Conservation (phyloP, 2,329 filamentous ascomycete genomes). For the Fusarium buharicum region DNA sequence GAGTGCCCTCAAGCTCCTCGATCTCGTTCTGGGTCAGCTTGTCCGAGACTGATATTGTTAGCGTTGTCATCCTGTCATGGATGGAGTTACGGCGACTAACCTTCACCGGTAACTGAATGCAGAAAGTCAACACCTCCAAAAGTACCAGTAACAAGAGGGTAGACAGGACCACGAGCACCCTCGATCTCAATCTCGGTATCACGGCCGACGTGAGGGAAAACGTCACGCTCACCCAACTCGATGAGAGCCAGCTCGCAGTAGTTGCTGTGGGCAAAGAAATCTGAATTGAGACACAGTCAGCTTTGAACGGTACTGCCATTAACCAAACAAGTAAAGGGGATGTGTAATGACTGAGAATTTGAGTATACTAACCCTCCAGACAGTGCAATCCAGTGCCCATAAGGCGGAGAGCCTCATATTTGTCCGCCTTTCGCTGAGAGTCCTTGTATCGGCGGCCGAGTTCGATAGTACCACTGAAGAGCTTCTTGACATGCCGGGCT, state of each 20-base stretch:
- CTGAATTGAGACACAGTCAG: slow-evolving; percentile 52
- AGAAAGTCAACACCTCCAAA: slow-evolving; percentile 96
- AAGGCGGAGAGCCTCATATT: slow-evolving; percentile 86
- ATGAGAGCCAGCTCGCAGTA: slow-evolving; percentile 89
- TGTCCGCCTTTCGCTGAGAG: slow-evolving; percentile 71
- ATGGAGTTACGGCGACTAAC: slow-evolving; percentile 47
- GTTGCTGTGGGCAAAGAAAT: slow-evolving; percentile 94
- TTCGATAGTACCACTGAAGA: slow-evolving; percentile 79
- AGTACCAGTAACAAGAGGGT: slow-evolving; percentile 87
- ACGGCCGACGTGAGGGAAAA: slow-evolving; percentile 89
- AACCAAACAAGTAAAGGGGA: neutral
- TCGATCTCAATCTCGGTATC: slow-evolving; percentile 75
- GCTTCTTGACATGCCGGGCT: slow-evolving; percentile 76
- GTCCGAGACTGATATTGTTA: slow-evolving; percentile 72
- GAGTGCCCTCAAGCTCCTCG: slow-evolving; percentile 85
- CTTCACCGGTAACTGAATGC: slow-evolving; percentile 81
- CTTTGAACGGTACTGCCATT: neutral
- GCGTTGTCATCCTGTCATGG: neutral
- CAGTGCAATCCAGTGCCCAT: slow-evolving; percentile 91
- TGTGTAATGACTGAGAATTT: neutral
- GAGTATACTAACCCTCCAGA: slow-evolving; percentile 69
- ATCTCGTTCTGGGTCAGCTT: slow-evolving; percentile 93
- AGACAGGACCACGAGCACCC: slow-evolving; percentile 74
- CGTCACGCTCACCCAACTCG: slow-evolving; percentile 80
- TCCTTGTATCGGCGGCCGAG: slow-evolving; percentile 77